phyloP scores from a whole-genome alignment of 1,284 basidiomycete genomes.

The Malassezia brasiliensis region DNA sequence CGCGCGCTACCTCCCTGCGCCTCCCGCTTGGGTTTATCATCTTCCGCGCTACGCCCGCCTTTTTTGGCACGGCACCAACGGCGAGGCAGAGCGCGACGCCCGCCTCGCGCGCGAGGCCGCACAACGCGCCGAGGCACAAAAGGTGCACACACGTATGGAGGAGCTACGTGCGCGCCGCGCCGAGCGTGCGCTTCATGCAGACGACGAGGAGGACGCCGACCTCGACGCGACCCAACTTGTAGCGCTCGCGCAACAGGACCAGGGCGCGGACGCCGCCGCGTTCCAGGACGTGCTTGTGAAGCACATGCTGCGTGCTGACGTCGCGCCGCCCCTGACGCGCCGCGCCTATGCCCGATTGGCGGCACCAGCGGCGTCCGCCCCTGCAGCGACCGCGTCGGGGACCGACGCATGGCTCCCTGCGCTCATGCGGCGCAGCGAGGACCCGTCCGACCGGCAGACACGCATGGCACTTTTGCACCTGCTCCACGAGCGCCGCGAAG shows the following conservation, averaged over 20 bases:
- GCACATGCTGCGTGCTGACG: conserved; percentile 18
- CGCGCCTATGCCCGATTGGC: conserved; percentile 20
- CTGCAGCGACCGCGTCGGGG: conserved; percentile 16
- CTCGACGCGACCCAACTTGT: conserved; percentile 9
- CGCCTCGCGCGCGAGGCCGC: conserved; percentile 8
- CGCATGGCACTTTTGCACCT: conserved; percentile 1
- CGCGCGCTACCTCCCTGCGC: conserved; percentile 17
- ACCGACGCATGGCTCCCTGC: background rate
- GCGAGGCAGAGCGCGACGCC: conserved; percentile 24
- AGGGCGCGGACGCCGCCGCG: background rate
- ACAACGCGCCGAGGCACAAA: background rate
- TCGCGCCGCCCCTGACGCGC: conserved; percentile 24
- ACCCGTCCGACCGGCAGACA: conserved; percentile 1
- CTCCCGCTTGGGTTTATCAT: conserved; percentile 19
- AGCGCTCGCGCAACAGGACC: conserved; percentile 3
- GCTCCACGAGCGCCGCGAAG: conserved; percentile 2
- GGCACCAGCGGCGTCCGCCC: conserved; percentile 8
- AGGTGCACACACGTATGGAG: background rate
- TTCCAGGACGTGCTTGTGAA: conserved; percentile 27
- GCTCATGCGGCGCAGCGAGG: background rate
- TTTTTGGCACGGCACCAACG: conserved; percentile 41
- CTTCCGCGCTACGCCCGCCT: conserved; percentile 27
- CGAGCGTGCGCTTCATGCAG: background rate
- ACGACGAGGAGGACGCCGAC: background rate
- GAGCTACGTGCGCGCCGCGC: background rate